These are phyloP conservation scores for Rhizopus stolonifer DNA, from an alignment of 371 early-diverging fungal species.

Conservation along the genomic window DNA sequence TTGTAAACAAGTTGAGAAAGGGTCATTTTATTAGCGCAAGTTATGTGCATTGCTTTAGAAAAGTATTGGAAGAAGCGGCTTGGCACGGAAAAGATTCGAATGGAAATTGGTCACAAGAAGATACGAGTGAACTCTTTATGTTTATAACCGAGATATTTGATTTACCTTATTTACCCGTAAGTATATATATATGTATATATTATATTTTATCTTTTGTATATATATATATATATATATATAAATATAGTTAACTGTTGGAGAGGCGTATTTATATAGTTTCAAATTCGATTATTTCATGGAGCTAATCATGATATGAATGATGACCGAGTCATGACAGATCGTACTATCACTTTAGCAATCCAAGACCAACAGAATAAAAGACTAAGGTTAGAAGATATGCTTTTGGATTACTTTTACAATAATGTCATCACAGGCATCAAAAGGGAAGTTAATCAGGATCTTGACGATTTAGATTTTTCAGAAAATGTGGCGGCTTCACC, in stretches of 20 bases:
- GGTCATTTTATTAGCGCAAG: constrained; percentile 47
- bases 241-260: too few relatives aligned
- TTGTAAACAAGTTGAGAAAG: constrained; percentile 56
- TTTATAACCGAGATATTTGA: constrained; percentile 57
- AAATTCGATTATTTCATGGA: constrained; percentile 57
- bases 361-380: constrained; percentile 17
- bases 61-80: constrained; percentile 42
- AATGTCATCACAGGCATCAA: constrained; percentile 30
- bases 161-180: constrained; percentile 56
- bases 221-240: constrained; percentile 16
- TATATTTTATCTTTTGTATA: constrained; percentile 58
- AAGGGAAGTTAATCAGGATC: constrained; percentile 16
- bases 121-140: constrained; percentile 57
- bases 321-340: constrained; percentile 56
- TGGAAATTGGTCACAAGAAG: constrained; percentile 52
- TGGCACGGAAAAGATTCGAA: constrained; percentile 35
- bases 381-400: constrained; percentile 22
- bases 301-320: constrained; percentile 52
- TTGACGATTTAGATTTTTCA: too few relatives aligned
- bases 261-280: constrained; percentile 31
- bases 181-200: background rate
- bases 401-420: constrained; percentile 34
- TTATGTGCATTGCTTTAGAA: constrained; percentile 47
- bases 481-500: constrained; percentile 17
- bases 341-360: constrained; percentile 49